phyloP scores from a whole-genome alignment of 2,329 filamentous ascomycete genomes.

The Epichloe brachyelytri region DNA sequence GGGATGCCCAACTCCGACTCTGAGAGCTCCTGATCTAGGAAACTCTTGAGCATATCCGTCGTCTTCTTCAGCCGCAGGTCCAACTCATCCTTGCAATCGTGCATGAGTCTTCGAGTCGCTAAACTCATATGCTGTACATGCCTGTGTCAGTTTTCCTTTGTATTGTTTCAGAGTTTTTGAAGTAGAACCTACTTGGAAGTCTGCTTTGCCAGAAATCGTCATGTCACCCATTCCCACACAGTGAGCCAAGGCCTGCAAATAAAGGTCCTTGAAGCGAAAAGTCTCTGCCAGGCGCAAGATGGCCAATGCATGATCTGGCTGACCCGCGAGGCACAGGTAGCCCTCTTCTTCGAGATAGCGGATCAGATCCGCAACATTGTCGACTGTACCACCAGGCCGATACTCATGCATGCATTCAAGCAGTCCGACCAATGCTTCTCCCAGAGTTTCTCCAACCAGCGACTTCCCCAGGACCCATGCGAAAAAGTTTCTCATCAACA shows the following conservation, averaged over 20 bases:
- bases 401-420: constrained; percentile 52
- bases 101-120: constrained; percentile 52
- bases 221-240: constrained; percentile 64
- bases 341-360: constrained; percentile 56
- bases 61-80: constrained; percentile 47
- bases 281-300: constrained; percentile 55
- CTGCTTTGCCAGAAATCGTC: constrained; percentile 36
- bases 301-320: constrained; percentile 55
- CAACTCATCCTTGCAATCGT: constrained; percentile 49
- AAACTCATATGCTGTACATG: constrained; percentile 31
- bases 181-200: constrained; percentile 42
- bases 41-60: constrained; percentile 45
- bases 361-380: constrained; percentile 37
- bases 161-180: background rate
- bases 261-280: constrained; percentile 50
- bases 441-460: constrained; percentile 55
- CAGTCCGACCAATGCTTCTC: constrained; percentile 49
- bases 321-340: constrained; percentile 53
- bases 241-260: constrained; percentile 62
- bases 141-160: background rate
- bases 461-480: constrained; percentile 55
- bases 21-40: constrained; percentile 60
- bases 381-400: constrained; percentile 42
- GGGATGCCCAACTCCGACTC: constrained; percentile 52
- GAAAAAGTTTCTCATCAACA: constrained; percentile 63